phyloP scores from a whole-genome alignment of 768 basidiomycete genomes.

The Tulasnella sp. region DNA sequence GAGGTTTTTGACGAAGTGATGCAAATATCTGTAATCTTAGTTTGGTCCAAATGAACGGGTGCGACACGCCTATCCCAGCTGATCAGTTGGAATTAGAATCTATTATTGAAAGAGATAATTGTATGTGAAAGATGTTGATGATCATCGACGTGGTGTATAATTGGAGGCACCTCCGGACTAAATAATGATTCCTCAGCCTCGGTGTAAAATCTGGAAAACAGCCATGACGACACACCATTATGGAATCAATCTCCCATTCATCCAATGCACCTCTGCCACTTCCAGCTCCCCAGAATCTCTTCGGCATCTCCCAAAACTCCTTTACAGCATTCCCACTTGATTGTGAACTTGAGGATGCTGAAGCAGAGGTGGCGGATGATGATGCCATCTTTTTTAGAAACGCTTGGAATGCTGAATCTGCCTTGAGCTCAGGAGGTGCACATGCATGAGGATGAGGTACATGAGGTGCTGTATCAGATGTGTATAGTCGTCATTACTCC shows the following conservation, averaged over 20 bases:
- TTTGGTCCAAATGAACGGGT: neutral
- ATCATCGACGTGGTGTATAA: neutral
- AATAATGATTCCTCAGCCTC: conserved; percentile 46
- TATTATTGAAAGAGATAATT: conserved; percentile 19
- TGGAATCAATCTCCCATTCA: conserved; percentile 49
- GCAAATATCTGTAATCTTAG: neutral
- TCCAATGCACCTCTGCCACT: conserved; percentile 36
- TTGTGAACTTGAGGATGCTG: conserved; percentile 18
- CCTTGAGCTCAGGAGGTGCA: conserved; percentile 47
- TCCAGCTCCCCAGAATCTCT: conserved; percentile 44
- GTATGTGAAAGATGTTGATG: neutral
- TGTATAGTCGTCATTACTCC: neutral
- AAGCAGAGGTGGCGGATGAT: conserved; percentile 14
- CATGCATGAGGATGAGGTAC: conserved; percentile 47
- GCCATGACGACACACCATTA: conserved; percentile 37
- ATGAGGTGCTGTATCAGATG: conserved; percentile 24
- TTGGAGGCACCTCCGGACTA: neutral
- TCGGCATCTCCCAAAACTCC: conserved; percentile 49
- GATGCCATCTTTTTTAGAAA: conserved; percentile 30
- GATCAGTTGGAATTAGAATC: conserved; percentile 10
- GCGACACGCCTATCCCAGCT: neutral
- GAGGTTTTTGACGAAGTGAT: conserved; percentile 32
- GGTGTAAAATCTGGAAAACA: conserved; percentile 31
- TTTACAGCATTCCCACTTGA: conserved; percentile 7
- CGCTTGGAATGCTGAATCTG: conserved; percentile 33